Conservation (phyloP, 1,284 basidiomycete species). For the Cutaneotrichosporon sp. region DNA sequence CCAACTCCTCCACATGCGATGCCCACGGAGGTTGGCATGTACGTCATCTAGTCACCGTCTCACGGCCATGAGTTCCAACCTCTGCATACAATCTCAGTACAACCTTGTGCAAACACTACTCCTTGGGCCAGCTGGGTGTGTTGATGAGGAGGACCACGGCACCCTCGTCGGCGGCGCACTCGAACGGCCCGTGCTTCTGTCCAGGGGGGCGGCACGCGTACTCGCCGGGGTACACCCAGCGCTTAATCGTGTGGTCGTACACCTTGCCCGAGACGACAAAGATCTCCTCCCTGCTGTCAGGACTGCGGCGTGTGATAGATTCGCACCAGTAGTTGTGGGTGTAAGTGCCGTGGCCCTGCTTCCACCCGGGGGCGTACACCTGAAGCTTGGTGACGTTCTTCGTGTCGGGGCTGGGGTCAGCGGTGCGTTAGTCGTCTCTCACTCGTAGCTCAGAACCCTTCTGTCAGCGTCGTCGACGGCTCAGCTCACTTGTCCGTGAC, state of each 20-base stretch:
- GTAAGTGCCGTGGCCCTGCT: slow-evolving; percentile 9
- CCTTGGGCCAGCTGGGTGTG: slow-evolving; percentile 2
- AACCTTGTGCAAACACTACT: not conserved
- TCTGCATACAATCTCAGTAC: not conserved
- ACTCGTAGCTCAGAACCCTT: slow-evolving; percentile 16
- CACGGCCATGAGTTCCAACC: too few relatives aligned
- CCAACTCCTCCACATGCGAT: too few relatives aligned
- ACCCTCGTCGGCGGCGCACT: slow-evolving; percentile 11
- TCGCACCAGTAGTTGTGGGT: slow-evolving; percentile 8
- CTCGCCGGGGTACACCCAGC: slow-evolving; percentile 23
- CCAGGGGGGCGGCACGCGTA: slow-evolving; percentile 26
- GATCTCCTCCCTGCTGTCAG: slow-evolving; percentile 21
- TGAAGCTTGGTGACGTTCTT: slow-evolving; percentile 16
- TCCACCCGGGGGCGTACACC: slow-evolving; percentile 16
- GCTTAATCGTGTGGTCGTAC: slow-evolving; percentile 61
- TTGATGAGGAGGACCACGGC: slow-evolving; percentile 3
- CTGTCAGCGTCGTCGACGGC: not conserved
- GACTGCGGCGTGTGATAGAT: not conserved
- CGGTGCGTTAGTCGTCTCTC: not conserved
- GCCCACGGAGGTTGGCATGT: too few relatives aligned
- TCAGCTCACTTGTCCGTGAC: slow-evolving; percentile 12
- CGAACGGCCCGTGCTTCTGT: slow-evolving; percentile 25
- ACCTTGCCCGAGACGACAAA: slow-evolving; percentile 33
- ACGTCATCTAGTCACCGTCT: too few relatives aligned
- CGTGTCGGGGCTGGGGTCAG: slow-evolving; percentile 10